phyloP scores from a whole-genome alignment of 2,329 filamentous ascomycete species.

The Stachybotrys chartarum region DNA sequence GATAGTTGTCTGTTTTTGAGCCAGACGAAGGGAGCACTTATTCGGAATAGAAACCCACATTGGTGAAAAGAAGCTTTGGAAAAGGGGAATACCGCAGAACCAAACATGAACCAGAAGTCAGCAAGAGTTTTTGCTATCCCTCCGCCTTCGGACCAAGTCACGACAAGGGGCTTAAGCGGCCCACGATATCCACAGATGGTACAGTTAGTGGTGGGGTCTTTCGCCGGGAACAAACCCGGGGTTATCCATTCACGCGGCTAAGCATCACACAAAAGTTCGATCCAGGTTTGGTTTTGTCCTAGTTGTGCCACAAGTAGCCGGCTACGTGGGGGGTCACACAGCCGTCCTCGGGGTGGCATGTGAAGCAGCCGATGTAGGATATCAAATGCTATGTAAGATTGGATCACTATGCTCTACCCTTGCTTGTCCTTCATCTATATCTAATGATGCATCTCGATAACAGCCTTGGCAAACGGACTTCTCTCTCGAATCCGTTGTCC shows the following conservation, averaged over 20 bases:
- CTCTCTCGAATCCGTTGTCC: slow-evolving; percentile 54
- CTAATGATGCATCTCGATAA: not conserved
- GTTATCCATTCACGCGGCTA: too few species aligned
- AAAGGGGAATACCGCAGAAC: not conserved
- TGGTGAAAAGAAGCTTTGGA: not conserved
- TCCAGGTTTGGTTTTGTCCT: not conserved
- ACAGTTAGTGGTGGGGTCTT: not conserved
- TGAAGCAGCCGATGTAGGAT: not conserved
- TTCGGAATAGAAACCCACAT: not conserved
- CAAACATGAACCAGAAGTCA: not conserved
- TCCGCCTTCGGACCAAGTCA: not conserved
- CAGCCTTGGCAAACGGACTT: slow-evolving; percentile 48
- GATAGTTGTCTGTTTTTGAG: not conserved
- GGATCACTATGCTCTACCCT: too few species aligned
- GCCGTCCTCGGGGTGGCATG: not conserved
- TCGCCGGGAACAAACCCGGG: not conserved
- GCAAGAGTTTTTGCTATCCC: not conserved
- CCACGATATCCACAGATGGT: not conserved
- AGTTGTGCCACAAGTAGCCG: not conserved
- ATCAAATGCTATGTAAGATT: too few species aligned
- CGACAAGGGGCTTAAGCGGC: not conserved
- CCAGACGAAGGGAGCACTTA: not conserved
- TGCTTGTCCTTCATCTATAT: not conserved
- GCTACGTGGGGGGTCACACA: not conserved
- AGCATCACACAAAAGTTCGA: too few species aligned